Evolutionary conservation across 1,284 basidiomycete genomes (phyloP), one percentile per base, ranked within the genome.

Genomic region (Sphagnurus paluster): DNA sequence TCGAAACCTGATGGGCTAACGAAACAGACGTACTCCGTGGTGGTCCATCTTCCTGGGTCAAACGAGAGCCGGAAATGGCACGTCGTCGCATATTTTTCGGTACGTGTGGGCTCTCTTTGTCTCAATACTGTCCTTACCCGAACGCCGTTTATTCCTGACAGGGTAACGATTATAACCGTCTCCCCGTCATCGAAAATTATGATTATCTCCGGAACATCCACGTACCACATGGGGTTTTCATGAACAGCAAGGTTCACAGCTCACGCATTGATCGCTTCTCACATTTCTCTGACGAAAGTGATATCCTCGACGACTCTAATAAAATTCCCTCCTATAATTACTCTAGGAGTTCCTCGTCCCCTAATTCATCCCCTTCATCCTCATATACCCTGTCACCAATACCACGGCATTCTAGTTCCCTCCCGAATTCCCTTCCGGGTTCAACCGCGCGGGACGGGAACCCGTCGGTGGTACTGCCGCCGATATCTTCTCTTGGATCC

Each of bases 11-110:
- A 86, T 52, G 85, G 85, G 24, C 71, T 88, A 41, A 89, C 84
- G 30, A 88, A 88, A 66, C 86, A 89, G 58, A 88, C 86, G 1
- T 89, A 87, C 59, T 88, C 86, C 6, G 86, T 84, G 25, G 75
- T 80, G 32, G 83, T 87, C 26, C 74, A 80, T 56, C 67, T 80
- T 48, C 79, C 77, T 42, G 80, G 78, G 44, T 70, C 74, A 36
- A 69, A 65, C 45, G 72, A 75, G 44, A 75, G 75, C 36, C 74
- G 79, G 30, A 88, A 87, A 71, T 88, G 85, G 85, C 85, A 88
- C 64, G 74, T 88, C 35, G 86, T 88, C 44, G 84, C 86, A 39
- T 88, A 88, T 69, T 88, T 88, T 64, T 78, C 79, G 66, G 84
- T 88, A 64, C 56, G 72, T 57, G 24, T 11, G 42, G 5, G 9